Conservation (phyloP, 2,329 filamentous ascomycete genomes). For the Fusarium sp. region DNA sequence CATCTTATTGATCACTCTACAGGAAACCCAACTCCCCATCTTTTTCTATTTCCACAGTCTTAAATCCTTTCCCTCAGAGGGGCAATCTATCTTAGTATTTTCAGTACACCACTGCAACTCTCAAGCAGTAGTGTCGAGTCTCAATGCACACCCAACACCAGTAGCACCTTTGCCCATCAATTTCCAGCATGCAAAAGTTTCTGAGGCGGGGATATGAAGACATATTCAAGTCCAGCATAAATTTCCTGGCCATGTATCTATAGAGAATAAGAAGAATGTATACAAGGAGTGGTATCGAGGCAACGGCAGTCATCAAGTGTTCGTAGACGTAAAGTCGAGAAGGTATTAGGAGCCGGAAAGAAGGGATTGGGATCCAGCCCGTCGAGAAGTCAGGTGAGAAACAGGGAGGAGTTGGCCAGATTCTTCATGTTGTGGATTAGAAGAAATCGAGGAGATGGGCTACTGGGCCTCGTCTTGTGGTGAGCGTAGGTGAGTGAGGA, state of each 20-base stretch:
- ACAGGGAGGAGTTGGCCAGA: not conserved
- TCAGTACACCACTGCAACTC: slow-evolving; percentile 16
- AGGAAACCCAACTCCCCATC: slow-evolving; percentile 10
- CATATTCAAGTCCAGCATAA: slow-evolving; percentile 37
- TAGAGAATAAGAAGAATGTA: slow-evolving; percentile 29
- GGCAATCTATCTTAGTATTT: slow-evolving; percentile 6
- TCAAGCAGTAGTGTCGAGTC: slow-evolving; percentile 17
- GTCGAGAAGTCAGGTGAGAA: not conserved
- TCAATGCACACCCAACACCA: slow-evolving; percentile 37
- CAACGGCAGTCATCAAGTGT: slow-evolving; percentile 30
- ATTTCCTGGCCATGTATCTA: slow-evolving; percentile 40
- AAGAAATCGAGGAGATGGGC: not conserved
- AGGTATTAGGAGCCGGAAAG: slow-evolving; percentile 11
- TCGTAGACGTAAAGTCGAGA: slow-evolving; percentile 28
- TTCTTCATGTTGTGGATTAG: not conserved
- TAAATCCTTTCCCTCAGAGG: slow-evolving; percentile 7
- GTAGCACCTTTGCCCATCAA: slow-evolving; percentile 34
- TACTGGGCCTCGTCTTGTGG: not conserved
- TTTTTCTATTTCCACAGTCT: slow-evolving; percentile 21
- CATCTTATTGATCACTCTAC: slow-evolving; percentile 22
- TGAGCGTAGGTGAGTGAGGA: not conserved
- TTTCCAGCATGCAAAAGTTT: slow-evolving; percentile 17
- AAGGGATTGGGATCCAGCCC: slow-evolving; percentile 14
- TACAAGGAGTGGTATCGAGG: slow-evolving; percentile 43
- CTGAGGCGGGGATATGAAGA: slow-evolving; percentile 30